A percentile compares a stretch with the other conserved stretches of the same genome.
Evolutionary conservation across 495 filamentous ascomycete genomes (phyloP).

Genomic region (Penicillium coprophilum): DNA sequence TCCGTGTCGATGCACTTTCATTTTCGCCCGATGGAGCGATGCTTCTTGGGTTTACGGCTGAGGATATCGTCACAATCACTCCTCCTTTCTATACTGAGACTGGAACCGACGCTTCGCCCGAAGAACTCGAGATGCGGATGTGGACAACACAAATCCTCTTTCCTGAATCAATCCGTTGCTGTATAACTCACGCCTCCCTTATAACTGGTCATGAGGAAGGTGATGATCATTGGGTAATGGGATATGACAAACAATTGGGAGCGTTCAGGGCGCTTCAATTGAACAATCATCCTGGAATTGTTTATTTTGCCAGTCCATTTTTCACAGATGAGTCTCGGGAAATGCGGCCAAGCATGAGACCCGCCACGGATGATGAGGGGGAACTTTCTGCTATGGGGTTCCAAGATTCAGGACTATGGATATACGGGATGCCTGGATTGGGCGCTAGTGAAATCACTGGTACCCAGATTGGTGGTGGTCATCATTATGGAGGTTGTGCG

Average conservation of each 20-base stretch:
- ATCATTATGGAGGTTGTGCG: constrained; percentile 18
- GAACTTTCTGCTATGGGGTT: constrained; percentile 78
- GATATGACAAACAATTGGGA: constrained; percentile 72
- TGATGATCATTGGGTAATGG: constrained; percentile 76
- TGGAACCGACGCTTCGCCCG: constrained; percentile 45
- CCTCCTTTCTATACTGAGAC: constrained; percentile 70
- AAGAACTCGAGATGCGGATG: constrained; percentile 69
- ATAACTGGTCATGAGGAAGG: constrained; percentile 67
- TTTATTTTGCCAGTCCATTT: constrained; percentile 76
- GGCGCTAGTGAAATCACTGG: constrained; percentile 9
- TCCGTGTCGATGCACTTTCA: constrained; percentile 70
- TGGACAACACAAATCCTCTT: constrained; percentile 92
- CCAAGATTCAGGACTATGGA: constrained; percentile 68
- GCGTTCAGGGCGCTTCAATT: constrained; percentile 75
- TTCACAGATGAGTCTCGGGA: constrained; percentile 35
- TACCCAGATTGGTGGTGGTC: constrained; percentile 18
- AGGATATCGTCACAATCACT: constrained; percentile 74
- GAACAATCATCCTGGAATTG: constrained; percentile 74
- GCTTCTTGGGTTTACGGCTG: constrained; percentile 75
- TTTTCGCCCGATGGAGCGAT: constrained; percentile 85
- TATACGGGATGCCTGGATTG: constrained; percentile 72
- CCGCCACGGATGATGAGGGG: constrained; percentile 64
- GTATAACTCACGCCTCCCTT: constrained; percentile 68
- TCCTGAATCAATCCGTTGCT: constrained; percentile 68
- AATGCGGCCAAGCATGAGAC: constrained; percentile 63